Evolutionary conservation across 177 flowering plant genomes (phyloP).

Genomic region (Vitis hybrid): DNA sequence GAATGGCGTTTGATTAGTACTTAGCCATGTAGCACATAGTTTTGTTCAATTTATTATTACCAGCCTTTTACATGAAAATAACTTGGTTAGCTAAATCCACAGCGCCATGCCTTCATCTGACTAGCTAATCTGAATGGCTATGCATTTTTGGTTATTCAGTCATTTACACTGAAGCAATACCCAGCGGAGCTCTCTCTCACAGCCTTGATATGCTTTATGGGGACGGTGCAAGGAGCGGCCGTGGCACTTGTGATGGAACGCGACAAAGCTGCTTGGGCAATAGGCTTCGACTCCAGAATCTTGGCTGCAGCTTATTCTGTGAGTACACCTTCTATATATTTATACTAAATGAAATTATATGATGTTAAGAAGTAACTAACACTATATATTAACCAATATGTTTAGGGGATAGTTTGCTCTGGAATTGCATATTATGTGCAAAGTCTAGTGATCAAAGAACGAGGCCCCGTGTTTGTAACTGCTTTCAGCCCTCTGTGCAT

Average conservation of each 20-base stretch:
- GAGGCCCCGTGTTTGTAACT: slow-evolving; percentile 90
- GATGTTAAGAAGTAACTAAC: too few relatives aligned
- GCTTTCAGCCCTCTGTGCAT: slow-evolving; percentile 83
- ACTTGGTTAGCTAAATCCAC: too few relatives aligned
- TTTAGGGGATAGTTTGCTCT: slow-evolving; percentile 85
- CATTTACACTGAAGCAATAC: slow-evolving; percentile 63
- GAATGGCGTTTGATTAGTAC: too few relatives aligned
- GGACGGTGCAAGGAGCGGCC: slow-evolving; percentile 48
- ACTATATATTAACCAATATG: not conserved
- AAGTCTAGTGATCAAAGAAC: slow-evolving; percentile 60
- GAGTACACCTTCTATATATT: slow-evolving; percentile 14
- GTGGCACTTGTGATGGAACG: slow-evolving; percentile 64
- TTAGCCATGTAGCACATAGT: too few relatives aligned
- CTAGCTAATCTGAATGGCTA: not conserved
- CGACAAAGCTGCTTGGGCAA: slow-evolving; percentile 54
- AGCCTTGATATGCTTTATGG: slow-evolving; percentile 64
- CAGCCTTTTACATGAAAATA: too few relatives aligned
- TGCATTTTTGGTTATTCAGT: slow-evolving; percentile 30
- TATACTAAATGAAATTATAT: too few relatives aligned
- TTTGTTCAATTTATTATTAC: too few relatives aligned
- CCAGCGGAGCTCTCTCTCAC: slow-evolving; percentile 85
- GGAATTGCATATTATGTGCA: slow-evolving; percentile 83
- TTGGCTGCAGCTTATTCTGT: slow-evolving; percentile 80
- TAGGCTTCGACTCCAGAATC: slow-evolving; percentile 73
- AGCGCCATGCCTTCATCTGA: too few relatives aligned